phyloP scores from a whole-genome alignment of 768 basidiomycete genomes.

The Coprinopsis marcescibilis region DNA sequence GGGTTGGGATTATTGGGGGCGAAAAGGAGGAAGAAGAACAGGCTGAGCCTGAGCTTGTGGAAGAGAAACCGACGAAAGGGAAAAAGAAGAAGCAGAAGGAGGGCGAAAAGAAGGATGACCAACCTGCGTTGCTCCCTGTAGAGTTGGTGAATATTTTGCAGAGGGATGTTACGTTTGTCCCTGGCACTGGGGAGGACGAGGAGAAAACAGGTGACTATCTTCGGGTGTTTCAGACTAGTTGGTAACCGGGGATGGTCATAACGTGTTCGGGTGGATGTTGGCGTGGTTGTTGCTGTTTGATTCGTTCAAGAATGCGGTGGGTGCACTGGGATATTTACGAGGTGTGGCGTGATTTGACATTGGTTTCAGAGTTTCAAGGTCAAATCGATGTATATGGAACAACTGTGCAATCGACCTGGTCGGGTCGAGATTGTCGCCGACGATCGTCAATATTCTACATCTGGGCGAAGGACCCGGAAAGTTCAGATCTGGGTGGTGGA shows the following conservation, averaged over 20 bases:
- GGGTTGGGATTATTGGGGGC: constrained; percentile 61
- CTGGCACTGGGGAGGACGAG: constrained; percentile 28
- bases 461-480: constrained; percentile 65
- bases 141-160: constrained; percentile 65
- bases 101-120: constrained; percentile 15
- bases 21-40: constrained; percentile 32
- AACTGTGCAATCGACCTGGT: constrained; percentile 70
- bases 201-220: constrained; percentile 29
- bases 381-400: constrained; percentile 78
- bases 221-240: background rate
- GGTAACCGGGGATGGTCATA: constrained; percentile 19
- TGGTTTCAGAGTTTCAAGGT: constrained; percentile 75
- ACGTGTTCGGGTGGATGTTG: constrained; percentile 64
- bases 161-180: constrained; percentile 35
- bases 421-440: constrained; percentile 59
- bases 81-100: constrained; percentile 7
- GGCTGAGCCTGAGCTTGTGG: background rate
- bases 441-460: constrained; percentile 58
- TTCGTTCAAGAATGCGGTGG: constrained; percentile 75
- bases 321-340: constrained; percentile 23
- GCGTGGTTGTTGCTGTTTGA: constrained; percentile 90
- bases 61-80: constrained; percentile 2
- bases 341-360: no score
- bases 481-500: constrained; percentile 84
- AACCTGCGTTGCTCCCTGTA: constrained; percentile 38